These are phyloP conservation scores for Globisporangium mamillatum DNA, from an alignment of 352 stramenopile genomes.

Conservation along the genomic window DNA sequence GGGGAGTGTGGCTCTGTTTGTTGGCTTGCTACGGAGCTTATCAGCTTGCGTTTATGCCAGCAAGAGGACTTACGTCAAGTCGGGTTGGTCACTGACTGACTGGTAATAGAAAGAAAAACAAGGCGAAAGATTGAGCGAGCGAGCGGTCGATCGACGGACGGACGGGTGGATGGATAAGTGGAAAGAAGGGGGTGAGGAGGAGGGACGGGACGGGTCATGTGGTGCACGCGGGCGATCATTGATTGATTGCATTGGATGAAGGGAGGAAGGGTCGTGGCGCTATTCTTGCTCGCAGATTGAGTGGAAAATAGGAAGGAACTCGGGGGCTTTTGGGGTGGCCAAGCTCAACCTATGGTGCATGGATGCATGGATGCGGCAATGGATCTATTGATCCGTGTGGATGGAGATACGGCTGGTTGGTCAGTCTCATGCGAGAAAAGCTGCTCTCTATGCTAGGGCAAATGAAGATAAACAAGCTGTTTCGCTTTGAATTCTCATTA, in stretches of 20 bases:
- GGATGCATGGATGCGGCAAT: neutral
- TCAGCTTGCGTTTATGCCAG: neutral
- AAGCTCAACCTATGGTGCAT: neutral
- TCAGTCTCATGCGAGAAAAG: neutral
- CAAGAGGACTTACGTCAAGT: neutral
- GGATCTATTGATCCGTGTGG: neutral
- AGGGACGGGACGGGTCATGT: neutral
- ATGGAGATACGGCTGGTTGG: neutral
- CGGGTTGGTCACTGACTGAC: neutral
- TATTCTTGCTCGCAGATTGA: neutral
- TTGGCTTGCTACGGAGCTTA: neutral
- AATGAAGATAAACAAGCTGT: neutral
- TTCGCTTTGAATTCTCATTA: neutral
- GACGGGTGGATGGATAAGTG: neutral
- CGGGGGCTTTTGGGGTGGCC: neutral
- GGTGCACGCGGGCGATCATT: neutral
- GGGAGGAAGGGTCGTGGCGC: neutral
- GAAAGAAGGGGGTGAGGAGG: neutral
- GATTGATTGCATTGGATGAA: neutral
- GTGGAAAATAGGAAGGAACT: neutral
- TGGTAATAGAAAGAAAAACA: neutral
- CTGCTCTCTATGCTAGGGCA: neutral
- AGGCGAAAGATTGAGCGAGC: neutral
- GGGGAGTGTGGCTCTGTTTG: neutral
- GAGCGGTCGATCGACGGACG: neutral